Percentiles rank a stretch among this genome's conserved stretches.
phyloP scores from a whole-genome alignment of 1,284 basidiomycete species.

The Ganoderma lingzhi region DNA sequence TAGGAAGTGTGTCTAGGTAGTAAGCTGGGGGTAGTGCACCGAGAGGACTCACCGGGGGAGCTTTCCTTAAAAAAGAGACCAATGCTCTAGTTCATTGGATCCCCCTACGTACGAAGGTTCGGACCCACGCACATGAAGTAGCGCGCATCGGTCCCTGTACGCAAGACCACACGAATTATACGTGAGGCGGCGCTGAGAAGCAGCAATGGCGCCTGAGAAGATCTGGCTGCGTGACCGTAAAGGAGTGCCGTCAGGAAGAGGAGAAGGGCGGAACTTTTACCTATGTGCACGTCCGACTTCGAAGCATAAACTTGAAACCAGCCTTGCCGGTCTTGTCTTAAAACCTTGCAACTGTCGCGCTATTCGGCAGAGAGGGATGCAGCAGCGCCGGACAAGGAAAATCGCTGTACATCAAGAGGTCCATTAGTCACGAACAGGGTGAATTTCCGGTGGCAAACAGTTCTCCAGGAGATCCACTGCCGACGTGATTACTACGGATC shows the following conservation, averaged over 20 bases:
- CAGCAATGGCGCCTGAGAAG: neutral
- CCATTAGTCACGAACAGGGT: neutral
- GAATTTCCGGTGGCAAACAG: neutral
- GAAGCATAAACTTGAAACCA: neutral
- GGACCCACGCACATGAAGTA: neutral
- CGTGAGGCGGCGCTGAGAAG: slow-evolving; percentile 8
- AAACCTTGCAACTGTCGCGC: no score
- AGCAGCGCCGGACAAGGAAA: neutral
- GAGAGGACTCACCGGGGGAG: neutral
- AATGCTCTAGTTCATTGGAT: neutral
- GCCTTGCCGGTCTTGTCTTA: neutral
- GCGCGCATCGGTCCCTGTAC: neutral
- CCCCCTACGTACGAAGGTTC: neutral
- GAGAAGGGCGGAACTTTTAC: neutral
- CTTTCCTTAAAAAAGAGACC: slow-evolving; percentile 3
- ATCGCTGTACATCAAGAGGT: neutral
- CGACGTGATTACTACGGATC: neutral
- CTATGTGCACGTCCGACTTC: neutral
- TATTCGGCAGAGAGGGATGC: neutral
- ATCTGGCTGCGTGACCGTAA: neutral
- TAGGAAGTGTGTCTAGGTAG: neutral
- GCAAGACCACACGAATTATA: neutral
- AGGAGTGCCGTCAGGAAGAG: neutral
- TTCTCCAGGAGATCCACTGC: neutral
- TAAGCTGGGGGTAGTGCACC: no score